Conservation (phyloP, 2,329 filamentous ascomycete species). For the Aspergillus sp. region DNA sequence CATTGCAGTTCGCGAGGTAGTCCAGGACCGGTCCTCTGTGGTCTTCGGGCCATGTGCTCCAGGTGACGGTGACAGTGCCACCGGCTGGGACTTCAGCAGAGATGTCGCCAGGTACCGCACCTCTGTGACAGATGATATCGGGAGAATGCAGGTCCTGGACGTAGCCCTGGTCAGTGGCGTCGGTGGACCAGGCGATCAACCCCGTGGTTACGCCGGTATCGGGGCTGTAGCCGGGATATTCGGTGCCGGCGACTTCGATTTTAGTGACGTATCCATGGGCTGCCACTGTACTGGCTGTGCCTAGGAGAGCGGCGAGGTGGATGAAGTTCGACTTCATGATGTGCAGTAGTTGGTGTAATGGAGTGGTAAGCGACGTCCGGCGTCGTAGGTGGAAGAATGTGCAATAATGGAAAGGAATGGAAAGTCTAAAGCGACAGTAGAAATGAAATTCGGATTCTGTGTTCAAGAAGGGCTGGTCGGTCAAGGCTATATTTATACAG, state of each 20-base stretch:
- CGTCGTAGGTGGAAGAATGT: background rate
- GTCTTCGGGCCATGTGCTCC: constrained; percentile 62
- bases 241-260: constrained; percentile 37
- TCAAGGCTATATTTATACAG: background rate
- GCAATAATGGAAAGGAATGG: background rate
- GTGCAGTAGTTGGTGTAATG: background rate
- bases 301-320: constrained; percentile 13
- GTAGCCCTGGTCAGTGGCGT: constrained; percentile 53
- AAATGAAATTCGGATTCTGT: background rate
- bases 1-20: constrained; percentile 60
- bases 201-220: constrained; percentile 27
- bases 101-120: constrained; percentile 50
- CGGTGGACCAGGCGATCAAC: constrained; percentile 55
- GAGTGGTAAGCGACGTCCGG: background rate
- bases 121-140: constrained; percentile 61
- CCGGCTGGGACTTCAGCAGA: constrained; percentile 58
- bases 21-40: constrained; percentile 62
- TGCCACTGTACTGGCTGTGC: constrained; percentile 27
- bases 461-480: background rate
- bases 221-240: constrained; percentile 43
- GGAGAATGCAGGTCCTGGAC: constrained; percentile 34
- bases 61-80: constrained; percentile 55
- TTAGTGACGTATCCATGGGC: constrained; percentile 34
- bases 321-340: background rate
- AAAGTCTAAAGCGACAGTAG: background rate